Conservation (phyloP, 2,329 filamentous ascomycete species). For the Cladosporium sp. region DNA sequence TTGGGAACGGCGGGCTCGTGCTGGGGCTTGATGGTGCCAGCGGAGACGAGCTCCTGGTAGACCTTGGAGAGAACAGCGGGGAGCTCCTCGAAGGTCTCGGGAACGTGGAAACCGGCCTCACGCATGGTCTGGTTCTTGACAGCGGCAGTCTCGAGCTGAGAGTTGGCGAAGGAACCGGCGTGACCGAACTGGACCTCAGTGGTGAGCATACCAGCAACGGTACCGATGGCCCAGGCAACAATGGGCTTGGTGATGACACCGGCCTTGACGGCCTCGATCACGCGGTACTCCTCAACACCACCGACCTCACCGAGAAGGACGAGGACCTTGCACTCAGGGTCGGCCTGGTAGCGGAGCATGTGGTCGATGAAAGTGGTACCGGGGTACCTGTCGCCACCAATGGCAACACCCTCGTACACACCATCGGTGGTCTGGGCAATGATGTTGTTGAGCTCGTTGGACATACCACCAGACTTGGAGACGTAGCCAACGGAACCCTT, state of each 20-base stretch:
- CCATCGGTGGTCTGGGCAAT: conserved; percentile 93
- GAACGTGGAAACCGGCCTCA: conserved; percentile 90
- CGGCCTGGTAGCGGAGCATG: conserved; percentile 90
- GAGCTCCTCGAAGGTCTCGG: conserved; percentile 95
- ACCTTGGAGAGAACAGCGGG: conserved; percentile 71
- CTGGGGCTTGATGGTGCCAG: conserved; percentile 79
- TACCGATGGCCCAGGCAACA: conserved; percentile 98
- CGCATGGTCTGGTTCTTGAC: conserved; percentile 97
- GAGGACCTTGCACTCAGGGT: conserved; percentile 97
- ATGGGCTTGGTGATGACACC: conserved; percentile 97
- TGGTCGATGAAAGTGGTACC: conserved; percentile 99
- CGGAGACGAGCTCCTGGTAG: conserved; percentile 82
- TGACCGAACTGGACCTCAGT: conserved; percentile 99
- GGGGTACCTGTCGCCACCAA: conserved; percentile 97
- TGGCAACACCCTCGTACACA: conserved; percentile 98
- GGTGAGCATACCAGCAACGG: conserved; percentile 99
- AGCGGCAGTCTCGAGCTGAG: conserved; percentile 93
- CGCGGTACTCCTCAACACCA: conserved; percentile 99
- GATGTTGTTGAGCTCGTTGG: conserved; percentile 99
- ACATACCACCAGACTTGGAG: conserved; percentile 99
- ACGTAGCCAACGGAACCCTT: conserved; percentile 98
- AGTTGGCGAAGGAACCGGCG: conserved; percentile 98
- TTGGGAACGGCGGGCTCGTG: conserved; percentile 91
- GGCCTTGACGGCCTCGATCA: conserved; percentile 94
- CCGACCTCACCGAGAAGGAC: conserved; percentile 95